Evolutionary conservation across 2,329 filamentous ascomycete species (phyloP).

Genomic region (Calonectria fujianensis): DNA sequence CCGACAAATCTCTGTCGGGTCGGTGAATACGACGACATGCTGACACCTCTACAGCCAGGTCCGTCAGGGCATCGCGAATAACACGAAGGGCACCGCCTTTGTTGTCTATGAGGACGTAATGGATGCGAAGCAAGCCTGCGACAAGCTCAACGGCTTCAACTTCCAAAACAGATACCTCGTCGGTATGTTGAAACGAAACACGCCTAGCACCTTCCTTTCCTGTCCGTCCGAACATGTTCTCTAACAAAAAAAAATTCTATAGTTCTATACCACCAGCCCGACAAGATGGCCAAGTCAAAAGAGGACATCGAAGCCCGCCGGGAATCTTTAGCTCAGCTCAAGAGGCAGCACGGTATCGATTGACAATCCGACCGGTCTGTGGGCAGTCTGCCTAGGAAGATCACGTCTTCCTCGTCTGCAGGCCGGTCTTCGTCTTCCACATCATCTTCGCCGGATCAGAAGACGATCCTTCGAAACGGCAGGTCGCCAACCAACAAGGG

Average conservation of each 20-base stretch:
- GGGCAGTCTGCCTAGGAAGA: constrained; percentile 68
- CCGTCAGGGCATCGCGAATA: constrained; percentile 96
- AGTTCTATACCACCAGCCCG: constrained; percentile 80
- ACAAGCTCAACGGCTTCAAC: constrained; percentile 99
- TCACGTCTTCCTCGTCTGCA: constrained; percentile 70
- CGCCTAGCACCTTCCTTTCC: not conserved
- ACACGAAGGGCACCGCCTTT: constrained; percentile 98
- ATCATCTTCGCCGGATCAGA: constrained; percentile 63
- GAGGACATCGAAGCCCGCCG: constrained; percentile 95
- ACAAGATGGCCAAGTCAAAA: constrained; percentile 86
- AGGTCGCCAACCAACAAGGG: constrained; percentile 61
- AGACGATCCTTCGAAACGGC: constrained; percentile 67
- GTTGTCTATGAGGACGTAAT: constrained; percentile 99
- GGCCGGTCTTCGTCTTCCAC: constrained; percentile 75
- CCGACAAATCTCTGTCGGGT: constrained; percentile 27
- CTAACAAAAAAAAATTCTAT: constrained; percentile 39
- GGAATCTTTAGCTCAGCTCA: constrained; percentile 98
- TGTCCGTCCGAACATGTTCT: constrained; percentile 30
- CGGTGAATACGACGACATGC: constrained; percentile 41
- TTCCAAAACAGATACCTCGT: constrained; percentile 99
- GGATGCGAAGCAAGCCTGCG: constrained; percentile 98
- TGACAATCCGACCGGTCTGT: constrained; percentile 87
- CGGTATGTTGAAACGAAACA: constrained; percentile 76
- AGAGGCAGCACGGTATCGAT: constrained; percentile 98
- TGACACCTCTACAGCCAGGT: constrained; percentile 83